These are phyloP conservation scores for Rhododendron ovatum DNA, from an alignment of 148 eudicot genomes.

Conservation along the genomic window DNA sequence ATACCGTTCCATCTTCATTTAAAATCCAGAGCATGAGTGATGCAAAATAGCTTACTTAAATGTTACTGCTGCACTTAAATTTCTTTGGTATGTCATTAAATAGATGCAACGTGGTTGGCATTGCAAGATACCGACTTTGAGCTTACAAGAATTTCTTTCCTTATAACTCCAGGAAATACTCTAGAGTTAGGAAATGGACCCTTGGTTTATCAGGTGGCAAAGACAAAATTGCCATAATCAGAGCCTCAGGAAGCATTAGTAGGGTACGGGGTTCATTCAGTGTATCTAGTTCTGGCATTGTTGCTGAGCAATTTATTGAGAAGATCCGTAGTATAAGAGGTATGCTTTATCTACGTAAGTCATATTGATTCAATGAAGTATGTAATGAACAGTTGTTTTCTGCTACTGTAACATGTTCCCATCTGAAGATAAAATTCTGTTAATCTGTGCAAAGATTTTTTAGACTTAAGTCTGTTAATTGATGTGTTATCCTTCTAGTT, in stretches of 20 bases:
- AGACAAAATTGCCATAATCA: constrained; percentile 74
- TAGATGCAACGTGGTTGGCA: background rate
- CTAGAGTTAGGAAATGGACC: constrained; percentile 75
- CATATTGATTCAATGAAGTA: background rate
- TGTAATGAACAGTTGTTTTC: background rate
- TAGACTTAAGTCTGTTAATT: background rate
- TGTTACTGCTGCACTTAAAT: background rate
- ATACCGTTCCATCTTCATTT: background rate
- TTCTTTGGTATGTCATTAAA: background rate
- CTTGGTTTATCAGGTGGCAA: constrained; percentile 78
- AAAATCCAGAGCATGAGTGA: background rate
- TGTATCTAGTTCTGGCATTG: constrained; percentile 56
- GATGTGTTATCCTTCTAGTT: background rate
- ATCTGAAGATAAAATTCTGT: background rate
- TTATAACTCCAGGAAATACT: constrained; percentile 53
- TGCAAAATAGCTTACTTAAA: background rate
- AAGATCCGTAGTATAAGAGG: constrained; percentile 80
- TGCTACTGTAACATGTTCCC: background rate
- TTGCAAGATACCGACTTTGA: background rate
- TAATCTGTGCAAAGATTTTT: background rate
- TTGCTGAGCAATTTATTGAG: constrained; percentile 75
- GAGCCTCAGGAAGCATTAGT: constrained; percentile 93
- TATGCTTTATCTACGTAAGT: constrained; percentile 16
- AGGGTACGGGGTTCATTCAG: constrained; percentile 61
- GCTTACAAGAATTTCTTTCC: background rate